Evolutionary conservation across 768 basidiomycete genomes (phyloP), one percentile per base, ranked within the genome.

Genomic region (Mycena venus): DNA sequence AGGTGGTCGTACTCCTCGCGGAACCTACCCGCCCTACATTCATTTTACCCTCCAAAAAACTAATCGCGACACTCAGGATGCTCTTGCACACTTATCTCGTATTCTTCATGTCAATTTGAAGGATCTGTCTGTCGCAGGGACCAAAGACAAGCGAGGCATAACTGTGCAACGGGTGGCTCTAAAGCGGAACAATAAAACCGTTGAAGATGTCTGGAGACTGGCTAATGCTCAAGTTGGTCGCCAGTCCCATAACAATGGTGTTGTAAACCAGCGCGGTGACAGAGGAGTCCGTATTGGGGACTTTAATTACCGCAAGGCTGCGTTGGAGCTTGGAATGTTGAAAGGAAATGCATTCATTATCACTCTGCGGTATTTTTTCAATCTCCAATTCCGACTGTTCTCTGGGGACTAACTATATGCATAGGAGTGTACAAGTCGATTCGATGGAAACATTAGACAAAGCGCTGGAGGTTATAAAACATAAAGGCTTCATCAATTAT

Each of bases 11-110:
- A 79, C 85, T 29, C 86, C 90, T 55, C 89, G 94, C 51, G 92
- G 92, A 27, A 90, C 88, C 27, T 94, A 91, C 76, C 94, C 94
- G 70, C 94, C 94, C 0, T 99, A 95, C 80, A 96, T 99, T 75
- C 97, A 99, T 80, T 98, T 99, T 82, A 98, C 96, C 1, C 85
- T 99, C 38, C 97, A 98, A 81, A 99, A 99, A 84, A 95, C 97
- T 25, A 99, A 99, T 81, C 93, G 98, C 53, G 98, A 99, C 80
- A 98, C 96, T 4, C 97, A 98, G 80, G 98, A 99, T 80, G 96
- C 96, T 2, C 90, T 99, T 25, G 88, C 91, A 1, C 88, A 97
- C 78, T 85, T 99, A 36, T 88, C 95, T 21, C 92, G 96, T 17
- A 87, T 89, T 34, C 86, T 99, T n/a, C 92, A 94, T 73, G 91